Evolutionary conservation across 495 filamentous ascomycete species (phyloP).

Genomic region (Cercophora newfieldiana): DNA sequence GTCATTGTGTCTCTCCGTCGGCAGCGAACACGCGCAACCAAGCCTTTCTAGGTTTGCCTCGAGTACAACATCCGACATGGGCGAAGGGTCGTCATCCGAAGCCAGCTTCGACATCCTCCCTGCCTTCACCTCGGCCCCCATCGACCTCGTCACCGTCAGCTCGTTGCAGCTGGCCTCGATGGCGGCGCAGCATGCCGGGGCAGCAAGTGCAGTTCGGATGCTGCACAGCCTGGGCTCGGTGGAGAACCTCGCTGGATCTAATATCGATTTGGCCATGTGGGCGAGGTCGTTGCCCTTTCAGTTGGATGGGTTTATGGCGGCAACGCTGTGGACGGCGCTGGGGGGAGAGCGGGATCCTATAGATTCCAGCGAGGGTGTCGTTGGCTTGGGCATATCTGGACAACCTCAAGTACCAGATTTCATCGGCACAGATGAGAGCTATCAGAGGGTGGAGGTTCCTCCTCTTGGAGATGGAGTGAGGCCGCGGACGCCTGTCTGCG

Average conservation of each 20-base stretch:
- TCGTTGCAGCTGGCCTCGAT: slow-evolving; percentile 31
- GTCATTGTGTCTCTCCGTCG: neutral
- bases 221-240: slow-evolving; percentile 18
- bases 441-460: neutral
- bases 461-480: neutral
- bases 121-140: slow-evolving; percentile 24
- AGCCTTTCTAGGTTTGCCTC: slow-evolving; percentile 14
- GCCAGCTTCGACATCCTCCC: slow-evolving; percentile 18
- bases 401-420: neutral
- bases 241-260: slow-evolving; percentile 6
- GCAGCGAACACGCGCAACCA: neutral
- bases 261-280: slow-evolving; percentile 3
- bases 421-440: neutral
- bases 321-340: slow-evolving; percentile 11
- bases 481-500: neutral
- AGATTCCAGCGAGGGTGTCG: neutral
- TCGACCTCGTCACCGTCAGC: slow-evolving; percentile 32
- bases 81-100: slow-evolving; percentile 8
- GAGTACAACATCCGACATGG: slow-evolving; percentile 12
- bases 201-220: slow-evolving; percentile 22
- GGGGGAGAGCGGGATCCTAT: slow-evolving; percentile 6
- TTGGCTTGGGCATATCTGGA: neutral
- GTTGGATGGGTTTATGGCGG: slow-evolving; percentile 9
- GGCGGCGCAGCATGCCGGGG: slow-evolving; percentile 25
- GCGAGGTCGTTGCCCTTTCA: slow-evolving; percentile 11